phyloP scores from a whole-genome alignment of 1,284 basidiomycete species.

The Mycosarcoma maydis region DNA sequence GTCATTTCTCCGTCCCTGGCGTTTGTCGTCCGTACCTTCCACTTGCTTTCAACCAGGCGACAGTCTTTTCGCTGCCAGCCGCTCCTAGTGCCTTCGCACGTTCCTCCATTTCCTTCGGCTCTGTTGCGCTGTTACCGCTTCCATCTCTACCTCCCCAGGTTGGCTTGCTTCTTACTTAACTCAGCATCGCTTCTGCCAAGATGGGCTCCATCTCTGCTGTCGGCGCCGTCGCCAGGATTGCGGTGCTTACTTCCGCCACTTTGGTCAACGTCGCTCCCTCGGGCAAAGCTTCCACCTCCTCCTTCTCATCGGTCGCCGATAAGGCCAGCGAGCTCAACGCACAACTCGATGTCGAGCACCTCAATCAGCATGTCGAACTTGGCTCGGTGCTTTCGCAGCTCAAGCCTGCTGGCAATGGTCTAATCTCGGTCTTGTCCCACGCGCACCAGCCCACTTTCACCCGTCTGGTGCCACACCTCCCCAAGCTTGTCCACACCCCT shows the following conservation, averaged over 20 bases:
- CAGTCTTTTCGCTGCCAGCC: background rate
- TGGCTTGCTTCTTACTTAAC: background rate
- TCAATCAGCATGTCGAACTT: constrained; percentile 47
- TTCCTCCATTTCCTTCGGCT: too few species aligned
- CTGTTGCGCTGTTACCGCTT: too few species aligned
- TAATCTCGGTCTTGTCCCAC: constrained; percentile 50
- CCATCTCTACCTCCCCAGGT: too few species aligned
- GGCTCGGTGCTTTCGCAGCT: constrained; percentile 48
- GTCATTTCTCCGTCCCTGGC: constrained; percentile 17
- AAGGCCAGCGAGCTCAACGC: constrained; percentile 30
- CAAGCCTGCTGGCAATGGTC: constrained; percentile 42
- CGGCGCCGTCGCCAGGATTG: constrained; percentile 47
- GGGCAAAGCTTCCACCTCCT: constrained; percentile 31
- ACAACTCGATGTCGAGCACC: constrained; percentile 46
- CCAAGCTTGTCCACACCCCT: constrained; percentile 52
- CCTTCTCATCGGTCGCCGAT: constrained; percentile 34
- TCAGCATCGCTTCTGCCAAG: background rate
- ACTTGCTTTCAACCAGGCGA: too few species aligned
- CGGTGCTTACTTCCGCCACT: constrained; percentile 41
- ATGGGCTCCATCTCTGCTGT: constrained; percentile 48
- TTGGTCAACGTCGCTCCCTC: constrained; percentile 44
- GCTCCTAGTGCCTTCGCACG: background rate
- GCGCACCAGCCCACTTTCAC: constrained; percentile 54
- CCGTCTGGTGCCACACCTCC: constrained; percentile 60
- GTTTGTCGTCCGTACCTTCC: constrained; percentile 3